Base-by-base conservation (phyloP, 345 rosid genomes). In the Pugionium dolabratum region DNA sequence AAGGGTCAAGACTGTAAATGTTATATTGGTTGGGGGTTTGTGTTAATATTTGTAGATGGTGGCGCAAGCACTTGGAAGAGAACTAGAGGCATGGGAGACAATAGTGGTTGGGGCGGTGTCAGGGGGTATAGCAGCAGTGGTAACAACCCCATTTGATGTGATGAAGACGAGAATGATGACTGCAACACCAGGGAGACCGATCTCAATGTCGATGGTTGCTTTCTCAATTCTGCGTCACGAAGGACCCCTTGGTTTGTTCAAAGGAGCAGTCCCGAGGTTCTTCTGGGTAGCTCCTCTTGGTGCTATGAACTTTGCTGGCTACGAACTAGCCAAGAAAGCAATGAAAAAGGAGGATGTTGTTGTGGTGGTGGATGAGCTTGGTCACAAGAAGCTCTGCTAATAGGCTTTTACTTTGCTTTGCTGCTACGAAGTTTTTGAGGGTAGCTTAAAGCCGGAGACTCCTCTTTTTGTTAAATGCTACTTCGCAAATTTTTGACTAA, bases 261-360 rank as follows among this genome's bases (percentile, higher is more conserved):
- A 94, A 74, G 99, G 99, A 75, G 96, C 96, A 37, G 76, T 88
- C 34, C 97, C 99, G 5, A 78, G 99, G 41, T 94, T 94, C 75
- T 90, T 94, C 80, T 94, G 99, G 99, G 87, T 94, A 62, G 97
- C 99, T 52, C 99, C 99, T 2, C 71, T 94, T 6, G 99, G 99
- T n/a, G 99, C 99, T 64, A 94, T 94, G 97, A 94, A 94, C 81
- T 94, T 94, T 75, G 99, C 99, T 3, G 99, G 99, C 6, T 94
- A 94, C 28, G 99, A 94, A 80, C 86, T 94, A 41, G 84, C 85
- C 6, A 82, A 82, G 89, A 92, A 92, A 73, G 91, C 97, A 51
- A 80, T 92, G 95, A 80, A 73, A 73, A 86, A 83, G 77, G 80
- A 82, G 53, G 95, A 85, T 2, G 44, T 44, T n/a, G 41, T 48